Conservation (phyloP, 2,329 filamentous ascomycete species). For the Fusarium buxicola region DNA sequence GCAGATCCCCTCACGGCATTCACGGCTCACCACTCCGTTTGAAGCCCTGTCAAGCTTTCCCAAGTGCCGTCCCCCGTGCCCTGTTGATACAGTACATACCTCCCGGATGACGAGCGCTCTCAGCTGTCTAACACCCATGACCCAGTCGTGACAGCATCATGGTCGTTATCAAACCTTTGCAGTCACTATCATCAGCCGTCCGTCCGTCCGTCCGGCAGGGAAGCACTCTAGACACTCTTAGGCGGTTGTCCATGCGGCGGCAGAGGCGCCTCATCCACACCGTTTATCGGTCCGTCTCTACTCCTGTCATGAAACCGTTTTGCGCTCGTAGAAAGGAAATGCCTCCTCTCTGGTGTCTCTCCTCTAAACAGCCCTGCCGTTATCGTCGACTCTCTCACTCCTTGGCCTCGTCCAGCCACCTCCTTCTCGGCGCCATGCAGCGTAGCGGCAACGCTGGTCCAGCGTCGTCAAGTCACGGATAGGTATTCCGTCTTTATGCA, state of each 20-base stretch:
- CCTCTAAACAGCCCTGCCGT: neutral
- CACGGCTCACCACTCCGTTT: constrained; percentile 12
- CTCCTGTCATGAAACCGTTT: neutral
- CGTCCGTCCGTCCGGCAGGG: constrained; percentile 7
- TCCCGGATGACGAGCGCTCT: neutral
- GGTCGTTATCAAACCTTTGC: constrained; percentile 1
- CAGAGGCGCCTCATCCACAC: constrained; percentile 21
- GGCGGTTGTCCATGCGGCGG: constrained; percentile 23
- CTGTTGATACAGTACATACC: neutral
- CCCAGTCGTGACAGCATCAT: constrained; percentile 19
- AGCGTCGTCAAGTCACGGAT: constrained; percentile 28
- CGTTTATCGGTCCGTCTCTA: constrained; percentile 17
- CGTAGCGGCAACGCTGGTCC: constrained; percentile 2
- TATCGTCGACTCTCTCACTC: neutral
- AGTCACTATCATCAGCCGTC: constrained; percentile 4
- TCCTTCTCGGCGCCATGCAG: constrained; percentile 28
- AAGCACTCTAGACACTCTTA: constrained; percentile 4
- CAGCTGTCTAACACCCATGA: constrained; percentile 15
- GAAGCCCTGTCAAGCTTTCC: constrained; percentile 10
- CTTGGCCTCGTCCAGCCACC: constrained; percentile 6
- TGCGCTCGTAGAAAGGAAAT: neutral
- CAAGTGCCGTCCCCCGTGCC: constrained; percentile 21
- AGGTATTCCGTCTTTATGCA: constrained; percentile 25
- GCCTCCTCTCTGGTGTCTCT: neutral
- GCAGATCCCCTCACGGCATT: constrained; percentile 25